phyloP scores from a whole-genome alignment of 108 stramenopile species.

The Skeletonema potamos region DNA sequence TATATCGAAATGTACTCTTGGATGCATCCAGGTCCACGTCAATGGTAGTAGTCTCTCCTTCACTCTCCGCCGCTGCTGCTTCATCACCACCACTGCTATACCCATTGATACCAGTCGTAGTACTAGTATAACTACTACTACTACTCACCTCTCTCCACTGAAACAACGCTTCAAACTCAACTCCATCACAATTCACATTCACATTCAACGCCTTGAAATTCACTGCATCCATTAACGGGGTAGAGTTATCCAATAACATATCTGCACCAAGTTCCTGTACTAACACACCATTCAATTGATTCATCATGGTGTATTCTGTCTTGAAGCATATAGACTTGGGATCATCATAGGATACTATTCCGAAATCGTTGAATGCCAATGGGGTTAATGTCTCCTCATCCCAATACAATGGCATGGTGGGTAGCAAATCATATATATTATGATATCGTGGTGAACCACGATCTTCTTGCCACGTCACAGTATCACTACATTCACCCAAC shows the following conservation, averaged over 20 bases:
- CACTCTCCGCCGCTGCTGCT: background rate
- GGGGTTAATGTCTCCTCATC: slow-evolving; percentile 7
- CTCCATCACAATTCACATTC: slow-evolving; percentile 9
- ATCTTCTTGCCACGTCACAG: slow-evolving; percentile 20
- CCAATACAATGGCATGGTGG: background rate
- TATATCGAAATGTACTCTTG: slow-evolving; percentile 7
- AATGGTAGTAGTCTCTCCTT: background rate
- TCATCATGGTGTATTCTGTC: slow-evolving; percentile 21
- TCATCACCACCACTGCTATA: no score
- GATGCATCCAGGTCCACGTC: background rate
- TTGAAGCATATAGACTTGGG: slow-evolving; percentile 27
- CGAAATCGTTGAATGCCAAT: slow-evolving; percentile 6
- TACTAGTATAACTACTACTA: background rate
- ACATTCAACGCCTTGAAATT: slow-evolving; percentile 12
- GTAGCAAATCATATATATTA: slow-evolving; percentile 13
- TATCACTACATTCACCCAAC: slow-evolving; percentile 25
- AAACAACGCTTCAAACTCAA: slow-evolving; percentile 15
- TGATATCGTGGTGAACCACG: slow-evolving; percentile 24
- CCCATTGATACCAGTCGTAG: background rate
- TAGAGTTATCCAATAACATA: slow-evolving; percentile 15
- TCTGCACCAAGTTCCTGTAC: slow-evolving; percentile 21
- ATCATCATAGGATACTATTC: slow-evolving; percentile 31
- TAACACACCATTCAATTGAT: slow-evolving; percentile 12
- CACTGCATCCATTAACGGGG: slow-evolving; percentile 36
- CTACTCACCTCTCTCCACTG: background rate